Base-by-base conservation (phyloP, 2,329 filamentous ascomycete genomes). In the Elsinoe fawcettii region DNA sequence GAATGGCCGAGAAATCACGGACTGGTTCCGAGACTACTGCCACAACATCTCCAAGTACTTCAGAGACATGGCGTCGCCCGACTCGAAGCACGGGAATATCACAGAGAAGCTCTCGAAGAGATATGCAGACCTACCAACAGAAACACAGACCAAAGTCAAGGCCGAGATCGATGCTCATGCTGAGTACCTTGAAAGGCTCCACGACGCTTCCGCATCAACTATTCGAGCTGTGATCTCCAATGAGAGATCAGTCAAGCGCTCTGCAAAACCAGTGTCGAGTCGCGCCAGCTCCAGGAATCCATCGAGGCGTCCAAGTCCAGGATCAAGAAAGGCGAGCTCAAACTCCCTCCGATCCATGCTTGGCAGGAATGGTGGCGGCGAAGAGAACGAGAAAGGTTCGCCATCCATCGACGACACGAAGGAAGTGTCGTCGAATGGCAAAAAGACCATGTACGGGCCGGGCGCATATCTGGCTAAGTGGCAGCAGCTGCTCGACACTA, bases 401-500 rank as follows among this genome's bases (percentile, higher is more conserved):
- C 32, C 32, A 20, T 39, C 49, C n/a, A 53, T 25, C 8, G 34
- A 36, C 5, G 30, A 36, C 30, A 25, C 30, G 2, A 39, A 53
- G 49, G 7, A 16, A 6, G 18, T 46, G 20, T 46, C 41, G 68
- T 2, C 25, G n/a, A 20, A 51, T 18, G 46, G 27, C 46, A 51
- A 34, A 16, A 53, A 53, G 32, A 75, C 73, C 34, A 78, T 79
- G 55, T 77, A 76, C 22, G 87, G 86, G 0, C 87, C 88, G 0
- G 88, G 88, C 1, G 80, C 86, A 47, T 91, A 87, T 66, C 78
- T 90, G 22, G 77, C 81, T 1, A 79, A 83, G 51, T 91, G 88
- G 87, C 85, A 90, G 66, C 74, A 80, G 0, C 74, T 90, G 5
- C 74, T 91, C 2, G 84, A 90, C 66, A 74, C 77, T n/a, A 88